Evolutionary conservation across 768 basidiomycete species (phyloP).

Genomic region (Podaxis sp.): DNA sequence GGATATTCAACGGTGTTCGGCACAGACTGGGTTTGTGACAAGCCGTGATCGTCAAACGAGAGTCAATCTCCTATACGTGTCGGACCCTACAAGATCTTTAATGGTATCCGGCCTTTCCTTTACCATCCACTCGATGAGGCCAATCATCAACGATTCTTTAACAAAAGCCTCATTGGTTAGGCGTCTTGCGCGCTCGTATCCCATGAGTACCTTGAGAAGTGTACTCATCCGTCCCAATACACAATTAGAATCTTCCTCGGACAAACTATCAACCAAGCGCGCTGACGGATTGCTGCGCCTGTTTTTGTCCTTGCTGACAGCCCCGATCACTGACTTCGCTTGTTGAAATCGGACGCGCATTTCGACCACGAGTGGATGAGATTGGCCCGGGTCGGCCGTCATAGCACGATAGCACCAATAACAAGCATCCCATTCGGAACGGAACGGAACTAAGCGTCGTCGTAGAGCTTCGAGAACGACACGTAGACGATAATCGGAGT

Average conservation of each 20-base stretch:
- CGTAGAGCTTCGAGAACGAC: constrained; percentile 4
- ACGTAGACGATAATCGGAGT: constrained; percentile 5
- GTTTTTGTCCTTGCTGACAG: background rate
- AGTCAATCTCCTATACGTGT: constrained; percentile 3
- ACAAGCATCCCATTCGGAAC: constrained; percentile 5
- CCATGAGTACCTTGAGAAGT: background rate
- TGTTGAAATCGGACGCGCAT: background rate
- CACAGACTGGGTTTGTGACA: background rate
- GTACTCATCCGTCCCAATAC: background rate
- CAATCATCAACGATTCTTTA: constrained; percentile 1
- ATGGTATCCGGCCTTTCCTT: background rate
- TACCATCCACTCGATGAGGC: constrained; percentile 3
- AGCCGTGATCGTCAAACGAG: background rate
- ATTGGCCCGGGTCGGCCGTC: constrained; percentile 7
- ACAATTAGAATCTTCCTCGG: constrained; percentile 1
- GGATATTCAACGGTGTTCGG: no score
- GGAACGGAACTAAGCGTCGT: background rate
- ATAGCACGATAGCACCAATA: constrained; percentile 1
- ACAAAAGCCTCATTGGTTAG: constrained; percentile 3
- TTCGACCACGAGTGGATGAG: constrained; percentile 2
- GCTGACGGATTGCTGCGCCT: background rate
- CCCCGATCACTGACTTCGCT: background rate
- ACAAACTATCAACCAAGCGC: background rate
- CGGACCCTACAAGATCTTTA: background rate
- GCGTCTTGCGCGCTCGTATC: background rate